Conservation (phyloP, 805 yeast species). For the Wickerhamiella shivajii region DNA sequence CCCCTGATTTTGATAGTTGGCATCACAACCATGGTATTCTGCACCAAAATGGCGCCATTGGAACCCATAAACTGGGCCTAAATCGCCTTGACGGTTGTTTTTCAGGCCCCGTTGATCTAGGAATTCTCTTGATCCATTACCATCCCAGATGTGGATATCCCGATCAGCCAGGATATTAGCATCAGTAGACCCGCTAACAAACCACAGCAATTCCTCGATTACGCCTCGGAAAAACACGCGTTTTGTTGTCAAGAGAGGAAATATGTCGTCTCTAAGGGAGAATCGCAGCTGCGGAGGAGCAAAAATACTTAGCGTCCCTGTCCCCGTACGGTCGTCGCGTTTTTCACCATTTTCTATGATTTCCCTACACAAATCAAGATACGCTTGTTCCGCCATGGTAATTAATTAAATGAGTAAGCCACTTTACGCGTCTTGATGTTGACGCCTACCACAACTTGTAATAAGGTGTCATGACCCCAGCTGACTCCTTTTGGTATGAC, state of each 20-base stretch:
- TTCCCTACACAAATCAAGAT: slow-evolving; percentile 61
- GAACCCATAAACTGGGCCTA: slow-evolving; percentile 97
- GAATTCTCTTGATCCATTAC: slow-evolving; percentile 88
- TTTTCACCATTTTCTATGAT: slow-evolving; percentile 77
- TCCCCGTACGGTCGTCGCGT: slow-evolving; percentile 94
- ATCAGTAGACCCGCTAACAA: slow-evolving; percentile 78
- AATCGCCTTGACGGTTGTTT: slow-evolving; percentile 76
- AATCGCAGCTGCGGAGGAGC: slow-evolving; percentile 95
- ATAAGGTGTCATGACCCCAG: too few species aligned
- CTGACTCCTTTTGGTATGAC: too few species aligned
- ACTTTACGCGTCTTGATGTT: too few species aligned
- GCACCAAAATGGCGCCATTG: slow-evolving; percentile 99
- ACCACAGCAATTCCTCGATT: slow-evolving; percentile 85
- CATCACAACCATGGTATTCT: slow-evolving; percentile 67
- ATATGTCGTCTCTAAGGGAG: slow-evolving; percentile 49
- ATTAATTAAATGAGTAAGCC: not conserved
- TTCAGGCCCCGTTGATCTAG: slow-evolving; percentile 70
- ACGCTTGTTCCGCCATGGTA: slow-evolving; percentile 58
- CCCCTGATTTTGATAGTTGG: slow-evolving; percentile 79
- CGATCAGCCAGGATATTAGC: slow-evolving; percentile 61
- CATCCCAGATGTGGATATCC: slow-evolving; percentile 98
- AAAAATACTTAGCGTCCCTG: slow-evolving; percentile 81
- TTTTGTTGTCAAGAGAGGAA: slow-evolving; percentile 88
- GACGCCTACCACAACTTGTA: too few species aligned
- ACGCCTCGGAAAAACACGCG: slow-evolving; percentile 82